Evolutionary conservation across 495 filamentous ascomycete species (phyloP), one percentile per base, ranked within the genome.

Genomic region (Patellaria atrata): DNA sequence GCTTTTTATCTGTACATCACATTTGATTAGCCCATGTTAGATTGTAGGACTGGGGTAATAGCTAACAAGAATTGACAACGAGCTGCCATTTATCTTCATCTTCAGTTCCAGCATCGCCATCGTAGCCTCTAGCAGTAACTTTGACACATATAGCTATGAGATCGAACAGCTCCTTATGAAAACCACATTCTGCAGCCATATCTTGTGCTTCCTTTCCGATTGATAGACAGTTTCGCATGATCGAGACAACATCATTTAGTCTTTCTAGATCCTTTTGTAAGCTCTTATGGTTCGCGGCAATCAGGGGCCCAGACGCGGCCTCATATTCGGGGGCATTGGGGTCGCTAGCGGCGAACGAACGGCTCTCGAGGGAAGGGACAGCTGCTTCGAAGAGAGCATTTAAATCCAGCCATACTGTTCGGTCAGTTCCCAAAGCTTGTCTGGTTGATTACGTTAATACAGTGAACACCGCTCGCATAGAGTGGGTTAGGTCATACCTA

Each of bases 111-210:
- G 71, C 66, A 34, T 91, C 82, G 10, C 82, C 82, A 52, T 92
- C 85, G 42, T 83, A 93, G 0, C 82, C 85, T 50, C 84, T 72
- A 33, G 85, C 85, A 0, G 85, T 89, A 1, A 94, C 82, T 33
- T 81, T 70, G 19, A 92, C 75, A 53, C 82, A 89, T 11, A 84
- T 69, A 47, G 79, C 78, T 40, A 93, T 79, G 17, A 87, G 60
- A 36, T 79, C 75, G 41, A 83, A 69, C n/a, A 94, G 72, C 48
- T 82, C 70, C 47, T 82, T 73, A 51, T 93, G 81, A 36, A 93
- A 76, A 11, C 73, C 64, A 28, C 75, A 70, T 17, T 78, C 70
- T 24, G 81, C 79, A 12, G 82, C 84, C n/a, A 89, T 63, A 44
- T 93, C 81, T 51, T 94, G 86, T 5, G 77, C 79, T 19, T 77